Conservation (phyloP, 495 filamentous ascomycete genomes). For the Hyaloscypha variabilis region DNA sequence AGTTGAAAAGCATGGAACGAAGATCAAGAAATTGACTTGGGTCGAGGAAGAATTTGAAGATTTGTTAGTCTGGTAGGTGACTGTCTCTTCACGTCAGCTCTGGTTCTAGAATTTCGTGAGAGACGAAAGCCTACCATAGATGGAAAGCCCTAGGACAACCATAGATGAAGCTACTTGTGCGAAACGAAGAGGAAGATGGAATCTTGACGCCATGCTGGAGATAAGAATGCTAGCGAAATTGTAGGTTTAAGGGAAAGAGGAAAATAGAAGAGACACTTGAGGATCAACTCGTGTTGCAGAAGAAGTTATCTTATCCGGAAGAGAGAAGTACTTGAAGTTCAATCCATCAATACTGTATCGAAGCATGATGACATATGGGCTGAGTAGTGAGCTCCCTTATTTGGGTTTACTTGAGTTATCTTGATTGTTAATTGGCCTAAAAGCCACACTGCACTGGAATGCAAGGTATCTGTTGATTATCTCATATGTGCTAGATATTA, state of each 20-base stretch:
- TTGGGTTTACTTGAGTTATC: no score
- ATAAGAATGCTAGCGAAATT: not conserved
- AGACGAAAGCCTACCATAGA: conserved; percentile 1
- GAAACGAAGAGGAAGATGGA: conserved; percentile 2
- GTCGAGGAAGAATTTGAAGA: not conserved
- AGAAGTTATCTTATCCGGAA: not conserved
- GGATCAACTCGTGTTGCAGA: not conserved
- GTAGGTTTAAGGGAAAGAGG: not conserved
- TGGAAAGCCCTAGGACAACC: not conserved
- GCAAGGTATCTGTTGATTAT: not conserved
- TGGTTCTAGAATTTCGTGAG: not conserved
- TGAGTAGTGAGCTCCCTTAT: not conserved
- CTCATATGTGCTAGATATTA: not conserved
- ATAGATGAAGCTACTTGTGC: not conserved
- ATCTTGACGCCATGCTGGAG: not conserved
- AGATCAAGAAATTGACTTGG: not conserved
- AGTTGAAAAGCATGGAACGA: not conserved
- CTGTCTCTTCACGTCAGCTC: not conserved
- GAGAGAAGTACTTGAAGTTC: not conserved
- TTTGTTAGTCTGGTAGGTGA: not conserved
- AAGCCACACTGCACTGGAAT: not conserved
- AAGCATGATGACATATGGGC: not conserved
- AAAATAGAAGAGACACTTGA: not conserved
- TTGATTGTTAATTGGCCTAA: no score
- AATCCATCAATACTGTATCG: not conserved